phyloP scores from a whole-genome alignment of 495 filamentous ascomycete genomes.

The Aspergillus heteromorphus region DNA sequence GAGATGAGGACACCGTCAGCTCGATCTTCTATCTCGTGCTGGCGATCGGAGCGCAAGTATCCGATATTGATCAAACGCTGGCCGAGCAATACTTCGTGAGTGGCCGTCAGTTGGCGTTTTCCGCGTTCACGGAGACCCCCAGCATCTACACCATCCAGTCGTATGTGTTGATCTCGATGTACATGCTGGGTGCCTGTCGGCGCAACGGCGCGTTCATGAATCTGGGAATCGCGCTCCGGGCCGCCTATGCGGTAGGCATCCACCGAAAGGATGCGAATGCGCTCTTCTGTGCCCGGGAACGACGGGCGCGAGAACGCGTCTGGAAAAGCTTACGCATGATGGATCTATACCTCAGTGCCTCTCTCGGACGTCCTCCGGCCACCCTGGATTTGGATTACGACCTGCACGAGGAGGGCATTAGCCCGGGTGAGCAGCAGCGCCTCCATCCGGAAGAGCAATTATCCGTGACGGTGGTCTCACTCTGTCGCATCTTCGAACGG shows the following conservation, averaged over 20 bases:
- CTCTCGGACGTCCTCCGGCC: constrained; percentile 54
- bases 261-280: constrained; percentile 58
- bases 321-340: constrained; percentile 60
- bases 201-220: constrained; percentile 57
- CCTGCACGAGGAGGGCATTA: constrained; percentile 28
- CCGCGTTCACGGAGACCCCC: constrained; percentile 50
- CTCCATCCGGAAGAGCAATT: constrained; percentile 28
- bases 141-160: constrained; percentile 53
- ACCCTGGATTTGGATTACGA: constrained; percentile 56
- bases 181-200: constrained; percentile 56
- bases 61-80: constrained; percentile 36
- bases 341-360: constrained; percentile 56
- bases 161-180: constrained; percentile 54
- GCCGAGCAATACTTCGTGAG: constrained; percentile 52
- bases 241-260: constrained; percentile 55
- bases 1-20: constrained; percentile 41
- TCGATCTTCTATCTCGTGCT: constrained; percentile 56
- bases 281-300: constrained; percentile 46
- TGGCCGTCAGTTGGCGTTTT: constrained; percentile 50
- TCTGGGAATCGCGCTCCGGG: constrained; percentile 49
- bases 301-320: constrained; percentile 48
- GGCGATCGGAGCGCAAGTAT: constrained; percentile 55
- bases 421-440: constrained; percentile 18
- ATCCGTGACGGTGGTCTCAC: constrained; percentile 29
- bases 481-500: constrained; percentile 60